phyloP scores from a whole-genome alignment of 2,329 filamentous ascomycete species.

The Colletotrichum lentis region DNA sequence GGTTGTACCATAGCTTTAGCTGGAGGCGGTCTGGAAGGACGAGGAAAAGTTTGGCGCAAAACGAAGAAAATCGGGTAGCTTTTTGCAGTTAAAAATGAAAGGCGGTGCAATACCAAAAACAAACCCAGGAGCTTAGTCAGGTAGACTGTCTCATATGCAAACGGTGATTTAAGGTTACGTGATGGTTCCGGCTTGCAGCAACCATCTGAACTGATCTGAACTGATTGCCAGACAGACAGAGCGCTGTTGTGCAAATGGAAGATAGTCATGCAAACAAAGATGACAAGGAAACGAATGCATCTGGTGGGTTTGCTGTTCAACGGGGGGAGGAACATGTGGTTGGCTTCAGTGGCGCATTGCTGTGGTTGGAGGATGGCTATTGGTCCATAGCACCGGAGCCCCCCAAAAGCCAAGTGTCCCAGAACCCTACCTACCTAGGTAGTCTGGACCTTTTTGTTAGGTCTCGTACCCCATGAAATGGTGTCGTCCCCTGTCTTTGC shows the following conservation, averaged over 20 bases:
- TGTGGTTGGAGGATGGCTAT: slow-evolving; percentile 15
- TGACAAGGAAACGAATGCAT: not conserved
- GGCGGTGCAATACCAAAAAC: slow-evolving; percentile 37
- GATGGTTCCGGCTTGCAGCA: slow-evolving; percentile 15
- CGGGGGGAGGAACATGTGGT: slow-evolving; percentile 1
- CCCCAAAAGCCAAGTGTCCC: slow-evolving; percentile 35
- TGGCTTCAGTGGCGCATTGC: slow-evolving; percentile 29
- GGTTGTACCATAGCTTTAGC: slow-evolving; percentile 51
- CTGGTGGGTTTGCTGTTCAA: not conserved
- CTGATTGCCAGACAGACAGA: not conserved
- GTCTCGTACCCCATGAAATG: slow-evolving; percentile 23
- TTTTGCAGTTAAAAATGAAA: slow-evolving; percentile 38
- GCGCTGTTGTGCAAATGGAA: slow-evolving; percentile 6
- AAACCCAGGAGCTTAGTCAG: slow-evolving; percentile 44
- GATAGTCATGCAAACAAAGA: not conserved
- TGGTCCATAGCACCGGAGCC: slow-evolving; percentile 8
- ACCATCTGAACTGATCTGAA: slow-evolving; percentile 32
- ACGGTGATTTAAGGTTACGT: slow-evolving; percentile 17
- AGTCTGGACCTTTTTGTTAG: slow-evolving; percentile 24
- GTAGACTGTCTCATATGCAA: slow-evolving; percentile 14
- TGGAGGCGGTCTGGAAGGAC: slow-evolving; percentile 43
- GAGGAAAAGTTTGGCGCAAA: slow-evolving; percentile 48
- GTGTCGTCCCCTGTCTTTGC: slow-evolving; percentile 11
- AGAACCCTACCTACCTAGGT: too few relatives aligned
- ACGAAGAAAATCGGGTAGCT: slow-evolving; percentile 46